phyloP scores from a whole-genome alignment of 225 moss, liverwort and hornwort species.

The Straminergon stramineum region DNA sequence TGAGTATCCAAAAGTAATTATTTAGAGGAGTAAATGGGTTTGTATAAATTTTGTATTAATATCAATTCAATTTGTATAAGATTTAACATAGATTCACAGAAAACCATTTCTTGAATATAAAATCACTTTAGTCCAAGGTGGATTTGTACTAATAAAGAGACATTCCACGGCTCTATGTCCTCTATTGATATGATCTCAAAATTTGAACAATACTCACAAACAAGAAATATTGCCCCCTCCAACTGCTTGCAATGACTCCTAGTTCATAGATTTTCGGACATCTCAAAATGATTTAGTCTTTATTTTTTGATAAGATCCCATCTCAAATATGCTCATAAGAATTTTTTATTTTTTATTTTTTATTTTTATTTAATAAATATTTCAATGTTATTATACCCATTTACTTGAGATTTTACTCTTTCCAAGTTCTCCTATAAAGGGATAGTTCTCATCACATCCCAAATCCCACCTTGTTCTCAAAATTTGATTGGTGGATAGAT shows the following conservation, averaged over 20 bases:
- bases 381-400: not conserved
- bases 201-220: too few species aligned
- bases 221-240: too few species aligned
- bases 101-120: not conserved
- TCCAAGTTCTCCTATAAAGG: not conserved
- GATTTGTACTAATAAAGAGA: not conserved
- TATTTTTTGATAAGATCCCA: not conserved
- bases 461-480: not conserved
- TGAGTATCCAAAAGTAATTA: not conserved
- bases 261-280: not conserved
- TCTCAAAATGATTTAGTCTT: not conserved
- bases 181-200: too few species aligned
- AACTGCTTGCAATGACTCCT: fast-evolving
- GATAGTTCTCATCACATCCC: not conserved
- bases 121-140: too few species aligned
- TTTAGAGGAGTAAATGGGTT: not conserved
- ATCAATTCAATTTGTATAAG: not conserved
- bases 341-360: not conserved
- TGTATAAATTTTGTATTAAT: not conserved
- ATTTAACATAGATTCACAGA: not conserved
- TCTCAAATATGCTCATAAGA: not conserved
- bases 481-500: not conserved
- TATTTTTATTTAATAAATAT: too few species aligned
- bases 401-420: not conserved
- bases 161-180: not conserved